These are phyloP conservation scores for Tirmania nivea DNA, from an alignment of 495 filamentous ascomycete species.

Conservation along the genomic window DNA sequence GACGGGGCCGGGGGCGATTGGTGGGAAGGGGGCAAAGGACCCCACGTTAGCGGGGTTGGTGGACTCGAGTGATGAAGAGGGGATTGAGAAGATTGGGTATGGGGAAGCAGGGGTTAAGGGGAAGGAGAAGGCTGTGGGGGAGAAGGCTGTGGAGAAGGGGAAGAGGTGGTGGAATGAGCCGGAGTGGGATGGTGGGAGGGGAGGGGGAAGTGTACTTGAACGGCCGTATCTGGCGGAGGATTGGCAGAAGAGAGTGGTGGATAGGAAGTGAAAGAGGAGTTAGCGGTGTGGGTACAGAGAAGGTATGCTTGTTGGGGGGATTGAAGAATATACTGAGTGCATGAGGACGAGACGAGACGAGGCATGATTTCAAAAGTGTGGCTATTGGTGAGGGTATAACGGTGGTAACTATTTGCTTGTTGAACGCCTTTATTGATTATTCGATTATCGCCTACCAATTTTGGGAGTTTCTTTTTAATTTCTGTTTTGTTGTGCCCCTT, in stretches of 20 bases:
- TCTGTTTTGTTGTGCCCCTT: too few species aligned
- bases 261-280: neutral
- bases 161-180: neutral
- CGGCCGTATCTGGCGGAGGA: neutral
- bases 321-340: too few species aligned
- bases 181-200: neutral
- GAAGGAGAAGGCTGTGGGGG: neutral
- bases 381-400: too few species aligned
- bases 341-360: too few species aligned
- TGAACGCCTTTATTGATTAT: too few species aligned
- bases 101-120: neutral
- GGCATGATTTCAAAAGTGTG: too few species aligned
- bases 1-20: neutral
- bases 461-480: too few species aligned
- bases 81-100: neutral
- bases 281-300: neutral
- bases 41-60: neutral
- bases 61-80: neutral
- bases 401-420: too few species aligned
- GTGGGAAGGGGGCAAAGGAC: neutral
- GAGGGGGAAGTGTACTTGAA: neutral
- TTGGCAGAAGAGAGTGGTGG: neutral
- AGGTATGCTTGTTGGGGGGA: neutral
- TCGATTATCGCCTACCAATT: too few species aligned
- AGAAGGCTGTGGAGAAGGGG: neutral